A percentile compares a stretch with the other conserved stretches of the same genome.
These are phyloP conservation scores for Penicillium thymicola DNA, from an alignment of 2,329 filamentous ascomycete genomes.

Conservation along the genomic window DNA sequence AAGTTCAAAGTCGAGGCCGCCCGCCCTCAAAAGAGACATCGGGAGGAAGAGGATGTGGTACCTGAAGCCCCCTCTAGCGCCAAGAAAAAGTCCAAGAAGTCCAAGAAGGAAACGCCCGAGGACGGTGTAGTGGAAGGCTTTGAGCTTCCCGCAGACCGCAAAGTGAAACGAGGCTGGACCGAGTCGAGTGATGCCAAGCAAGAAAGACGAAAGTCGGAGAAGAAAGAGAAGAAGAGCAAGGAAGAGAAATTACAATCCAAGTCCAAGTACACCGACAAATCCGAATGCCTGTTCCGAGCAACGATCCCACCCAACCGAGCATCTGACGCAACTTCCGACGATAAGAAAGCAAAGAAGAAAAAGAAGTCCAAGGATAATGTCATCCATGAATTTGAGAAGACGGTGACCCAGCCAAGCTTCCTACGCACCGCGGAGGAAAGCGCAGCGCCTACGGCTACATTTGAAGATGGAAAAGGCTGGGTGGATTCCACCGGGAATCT, in stretches of 20 bases:
- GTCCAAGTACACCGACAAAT: conserved; percentile 75
- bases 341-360: conserved; percentile 53
- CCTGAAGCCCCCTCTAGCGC: conserved; percentile 41
- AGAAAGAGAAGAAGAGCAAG: conserved; percentile 54
- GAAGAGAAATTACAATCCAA: conserved; percentile 57
- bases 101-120: conserved; percentile 46
- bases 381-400: conserved; percentile 88
- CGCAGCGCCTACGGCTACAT: conserved; percentile 57
- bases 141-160: conserved; percentile 68
- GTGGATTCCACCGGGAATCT: conserved; percentile 74
- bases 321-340: conserved; percentile 24
- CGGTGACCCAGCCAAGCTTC: conserved; percentile 77
- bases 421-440: conserved; percentile 57
- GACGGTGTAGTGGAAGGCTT: conserved; percentile 59
- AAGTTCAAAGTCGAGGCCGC: conserved; percentile 86
- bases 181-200: conserved; percentile 55
- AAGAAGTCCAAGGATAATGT: conserved; percentile 62
- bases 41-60: conserved; percentile 38
- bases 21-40: conserved; percentile 57
- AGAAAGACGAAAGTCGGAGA: conserved; percentile 44
- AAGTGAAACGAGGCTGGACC: conserved; percentile 87
- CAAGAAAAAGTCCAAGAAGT: conserved; percentile 48
- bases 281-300: conserved; percentile 83
- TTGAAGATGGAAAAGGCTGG: conserved; percentile 84
- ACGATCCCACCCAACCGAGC: conserved; percentile 62